Evolutionary conservation across 305 asterid species (phyloP).

Genomic region (Solanum hybrid): DNA sequence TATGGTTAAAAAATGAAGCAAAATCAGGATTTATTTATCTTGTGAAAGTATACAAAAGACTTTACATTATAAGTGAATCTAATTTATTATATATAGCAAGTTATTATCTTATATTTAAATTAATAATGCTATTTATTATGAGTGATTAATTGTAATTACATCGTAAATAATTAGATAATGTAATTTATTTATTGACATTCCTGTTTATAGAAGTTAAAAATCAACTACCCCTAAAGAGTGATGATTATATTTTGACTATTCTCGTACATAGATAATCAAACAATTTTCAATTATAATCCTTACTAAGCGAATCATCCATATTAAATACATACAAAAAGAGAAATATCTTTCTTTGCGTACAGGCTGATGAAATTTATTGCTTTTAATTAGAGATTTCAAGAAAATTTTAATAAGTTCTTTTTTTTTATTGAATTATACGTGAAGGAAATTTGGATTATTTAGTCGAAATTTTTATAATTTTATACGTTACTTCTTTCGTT

Average conservation of each 20-base stretch:
- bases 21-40: background rate
- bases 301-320: background rate
- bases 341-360: background rate
- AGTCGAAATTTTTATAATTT: background rate
- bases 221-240: background rate
- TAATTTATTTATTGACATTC: background rate
- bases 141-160: background rate
- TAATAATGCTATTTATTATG: background rate
- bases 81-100: background rate
- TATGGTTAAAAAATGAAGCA: background rate
- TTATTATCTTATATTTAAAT: background rate
- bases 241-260: background rate
- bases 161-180: background rate
- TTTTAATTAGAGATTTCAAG: background rate
- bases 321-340: background rate
- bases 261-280: background rate
- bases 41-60: background rate
- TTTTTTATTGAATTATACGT: background rate
- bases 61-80: background rate
- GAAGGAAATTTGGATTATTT: background rate
- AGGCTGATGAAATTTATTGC: background rate
- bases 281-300: background rate
- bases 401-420: fast-evolving
- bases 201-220: background rate
- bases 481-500: too few relatives aligned